A percentile compares a stretch with the other conserved stretches of the same genome.
These are phyloP conservation scores for Pyrus bretschneideri DNA, from an alignment of 306 rosid species.

Conservation along the genomic window DNA sequence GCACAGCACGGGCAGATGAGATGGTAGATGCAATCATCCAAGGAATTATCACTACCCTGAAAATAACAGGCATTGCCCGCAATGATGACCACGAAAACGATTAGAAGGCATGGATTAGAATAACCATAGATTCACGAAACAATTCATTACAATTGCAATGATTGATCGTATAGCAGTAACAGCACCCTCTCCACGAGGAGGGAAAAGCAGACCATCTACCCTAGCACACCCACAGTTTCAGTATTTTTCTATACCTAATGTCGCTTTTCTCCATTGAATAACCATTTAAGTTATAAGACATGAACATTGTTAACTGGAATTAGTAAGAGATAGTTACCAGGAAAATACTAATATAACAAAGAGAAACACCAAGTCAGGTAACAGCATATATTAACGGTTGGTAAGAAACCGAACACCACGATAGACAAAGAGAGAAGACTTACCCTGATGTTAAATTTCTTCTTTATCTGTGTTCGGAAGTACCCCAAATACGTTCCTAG, in stretches of 20 bases:
- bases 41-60: conserved; percentile 47
- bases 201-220: not conserved
- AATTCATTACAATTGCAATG: not conserved
- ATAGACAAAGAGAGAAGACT: conserved; percentile 4
- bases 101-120: not conserved
- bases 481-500: conserved; percentile 71
- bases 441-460: conserved; percentile 92
- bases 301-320: not conserved
- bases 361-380: not conserved
- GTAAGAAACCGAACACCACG: conserved; percentile 2
- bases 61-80: not conserved
- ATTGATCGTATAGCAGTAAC: not conserved
- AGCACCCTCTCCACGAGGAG: not conserved
- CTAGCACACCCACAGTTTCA: not conserved
- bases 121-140: not conserved
- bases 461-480: conserved; percentile 74
- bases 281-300: not conserved
- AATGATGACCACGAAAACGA: not conserved
- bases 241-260: not conserved
- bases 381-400: not conserved
- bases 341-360: not conserved
- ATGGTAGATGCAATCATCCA: conserved; percentile 56
- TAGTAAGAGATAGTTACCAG: too few species aligned
- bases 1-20: conserved; percentile 54
- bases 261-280: not conserved